Evolutionary conservation across 2,329 filamentous ascomycete genomes (phyloP).

Genomic region (Bipolaris cookei): DNA sequence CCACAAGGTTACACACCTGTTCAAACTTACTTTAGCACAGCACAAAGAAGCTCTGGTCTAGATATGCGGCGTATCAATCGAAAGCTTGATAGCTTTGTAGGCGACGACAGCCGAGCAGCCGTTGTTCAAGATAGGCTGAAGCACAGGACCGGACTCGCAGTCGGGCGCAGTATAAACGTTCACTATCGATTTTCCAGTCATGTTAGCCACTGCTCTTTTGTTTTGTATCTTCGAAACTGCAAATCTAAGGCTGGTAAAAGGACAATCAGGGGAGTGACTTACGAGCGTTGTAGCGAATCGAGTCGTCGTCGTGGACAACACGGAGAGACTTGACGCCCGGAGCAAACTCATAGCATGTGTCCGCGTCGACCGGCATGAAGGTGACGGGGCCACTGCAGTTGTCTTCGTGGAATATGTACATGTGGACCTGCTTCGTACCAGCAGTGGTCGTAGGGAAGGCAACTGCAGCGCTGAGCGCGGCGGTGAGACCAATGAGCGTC

Average conservation of each 20-base stretch:
- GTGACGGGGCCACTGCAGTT: neutral
- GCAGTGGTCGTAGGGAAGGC: neutral
- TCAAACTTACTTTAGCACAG: no score
- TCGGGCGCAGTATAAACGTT: neutral
- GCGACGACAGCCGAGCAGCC: slow-evolving; percentile 8
- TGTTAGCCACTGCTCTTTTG: neutral
- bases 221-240: neutral
- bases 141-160: neutral
- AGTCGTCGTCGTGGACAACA: neutral
- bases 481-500: neutral
- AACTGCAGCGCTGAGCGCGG: neutral
- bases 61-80: neutral
- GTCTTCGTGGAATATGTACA: neutral
- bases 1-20: no score
- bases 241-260: neutral
- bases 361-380: neutral
- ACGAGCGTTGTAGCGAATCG: neutral
- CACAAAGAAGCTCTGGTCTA: neutral
- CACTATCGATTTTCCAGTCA: neutral
- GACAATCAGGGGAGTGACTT: neutral
- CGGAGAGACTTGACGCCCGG: neutral
- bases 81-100: slow-evolving; percentile 15
- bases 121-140: slow-evolving; percentile 3
- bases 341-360: neutral
- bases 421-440: neutral